A percentile compares a stretch with the other conserved stretches of the same genome.
These are phyloP conservation scores for Aspergillus calidoustus DNA, from an alignment of 2,329 filamentous ascomycete species.

Conservation along the genomic window DNA sequence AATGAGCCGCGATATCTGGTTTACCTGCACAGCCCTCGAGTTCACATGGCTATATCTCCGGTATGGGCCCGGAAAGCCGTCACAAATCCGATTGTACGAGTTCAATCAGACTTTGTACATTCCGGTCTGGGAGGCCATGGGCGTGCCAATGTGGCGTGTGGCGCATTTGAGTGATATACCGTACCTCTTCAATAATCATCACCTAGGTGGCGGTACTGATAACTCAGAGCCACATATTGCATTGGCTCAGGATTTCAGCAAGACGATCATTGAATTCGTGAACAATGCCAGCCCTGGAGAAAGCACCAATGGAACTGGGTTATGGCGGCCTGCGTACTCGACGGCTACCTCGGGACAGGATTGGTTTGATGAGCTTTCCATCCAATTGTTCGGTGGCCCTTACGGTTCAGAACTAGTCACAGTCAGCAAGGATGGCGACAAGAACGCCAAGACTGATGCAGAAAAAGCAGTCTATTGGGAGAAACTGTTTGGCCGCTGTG, in stretches of 20 bases:
- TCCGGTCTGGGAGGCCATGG: constrained; percentile 35
- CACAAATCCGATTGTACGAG: constrained; percentile 33
- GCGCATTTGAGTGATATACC: constrained; percentile 42
- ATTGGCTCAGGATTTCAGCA: constrained; percentile 16
- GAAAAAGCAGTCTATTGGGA: constrained; percentile 14
- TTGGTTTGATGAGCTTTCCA: constrained; percentile 1
- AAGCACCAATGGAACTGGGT: background rate
- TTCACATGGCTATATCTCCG: constrained; percentile 38
- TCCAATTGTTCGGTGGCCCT: constrained; percentile 18
- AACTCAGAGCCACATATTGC: constrained; percentile 18
- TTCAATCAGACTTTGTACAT: constrained; percentile 35
- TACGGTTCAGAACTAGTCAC: background rate
- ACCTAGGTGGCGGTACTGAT: constrained; percentile 17
- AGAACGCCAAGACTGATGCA: background rate
- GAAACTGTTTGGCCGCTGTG: constrained; percentile 18
- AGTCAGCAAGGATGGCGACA: background rate
- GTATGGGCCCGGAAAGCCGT: constrained; percentile 19
- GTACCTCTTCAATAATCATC: constrained; percentile 31
- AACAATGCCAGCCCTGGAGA: background rate
- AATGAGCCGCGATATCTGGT: constrained; percentile 38
- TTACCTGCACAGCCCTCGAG: constrained; percentile 37
- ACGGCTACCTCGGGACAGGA: background rate
- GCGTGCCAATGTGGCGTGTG: constrained; percentile 39
- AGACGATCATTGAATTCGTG: constrained; percentile 15
- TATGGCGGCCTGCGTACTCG: constrained; percentile 12